A percentile compares a stretch with the other conserved stretches of the same genome.
phyloP scores from a whole-genome alignment of 352 stramenopile species.

The Phytophthora litchii region DNA sequence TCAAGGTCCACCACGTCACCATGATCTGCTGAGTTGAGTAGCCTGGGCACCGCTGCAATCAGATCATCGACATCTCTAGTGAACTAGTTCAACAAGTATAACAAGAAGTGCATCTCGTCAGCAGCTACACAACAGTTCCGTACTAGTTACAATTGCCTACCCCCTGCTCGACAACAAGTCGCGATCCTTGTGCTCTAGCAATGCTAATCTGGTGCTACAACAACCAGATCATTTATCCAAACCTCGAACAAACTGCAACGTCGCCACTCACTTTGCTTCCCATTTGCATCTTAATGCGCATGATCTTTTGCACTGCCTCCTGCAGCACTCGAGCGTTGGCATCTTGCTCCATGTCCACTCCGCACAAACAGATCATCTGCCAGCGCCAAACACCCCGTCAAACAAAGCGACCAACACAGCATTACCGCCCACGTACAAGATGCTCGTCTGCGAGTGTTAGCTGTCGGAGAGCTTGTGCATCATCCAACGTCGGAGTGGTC shows the following conservation, averaged over 20 bases:
- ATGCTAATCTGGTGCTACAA: slow-evolving; percentile 53
- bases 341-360: slow-evolving; percentile 32
- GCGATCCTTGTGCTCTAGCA: slow-evolving; percentile 24
- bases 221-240: slow-evolving; percentile 1
- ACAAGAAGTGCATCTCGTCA: slow-evolving; percentile 10
- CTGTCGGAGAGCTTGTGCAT: slow-evolving; percentile 29
- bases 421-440: slow-evolving; percentile 33
- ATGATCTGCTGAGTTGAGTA: slow-evolving; percentile 8
- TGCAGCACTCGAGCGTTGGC: slow-evolving; percentile 25
- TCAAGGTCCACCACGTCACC: slow-evolving; percentile 36
- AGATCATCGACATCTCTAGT: slow-evolving; percentile 37
- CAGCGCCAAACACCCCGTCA: neutral
- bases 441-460: slow-evolving; percentile 47
- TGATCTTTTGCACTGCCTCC: slow-evolving; percentile 49
- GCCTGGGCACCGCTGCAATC: slow-evolving; percentile 28
- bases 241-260: neutral
- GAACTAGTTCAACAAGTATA: slow-evolving; percentile 39
- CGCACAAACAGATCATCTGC: slow-evolving; percentile 59
- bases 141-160: slow-evolving; percentile 18
- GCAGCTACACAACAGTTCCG: neutral
- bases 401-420: neutral
- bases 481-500: slow-evolving; percentile 18
- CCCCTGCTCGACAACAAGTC: slow-evolving; percentile 42
- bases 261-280: slow-evolving; percentile 33
- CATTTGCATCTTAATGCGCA: slow-evolving; percentile 63